These are phyloP conservation scores for Draba incana DNA, from an alignment of 345 rosid genomes.

Conservation along the genomic window DNA sequence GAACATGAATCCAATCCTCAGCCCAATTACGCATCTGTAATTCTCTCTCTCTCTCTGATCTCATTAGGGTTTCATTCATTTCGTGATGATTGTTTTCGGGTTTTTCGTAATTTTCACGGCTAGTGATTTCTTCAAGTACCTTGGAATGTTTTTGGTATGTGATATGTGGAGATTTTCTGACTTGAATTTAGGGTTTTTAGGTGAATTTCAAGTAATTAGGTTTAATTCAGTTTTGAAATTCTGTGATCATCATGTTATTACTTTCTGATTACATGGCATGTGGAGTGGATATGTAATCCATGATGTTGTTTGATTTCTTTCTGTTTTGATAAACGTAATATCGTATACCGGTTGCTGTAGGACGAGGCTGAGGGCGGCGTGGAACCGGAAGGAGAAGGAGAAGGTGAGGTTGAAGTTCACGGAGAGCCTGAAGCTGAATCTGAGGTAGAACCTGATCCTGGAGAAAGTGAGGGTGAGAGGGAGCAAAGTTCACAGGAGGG, in stretches of 20 bases:
- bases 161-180: not conserved
- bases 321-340: not conserved
- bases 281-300: not conserved
- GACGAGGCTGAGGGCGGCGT: slow-evolving; percentile 87
- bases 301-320: slow-evolving; percentile 26
- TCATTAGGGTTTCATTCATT: slow-evolving; percentile 1
- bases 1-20: slow-evolving; percentile 97
- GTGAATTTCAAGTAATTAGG: not conserved
- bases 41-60: not conserved
- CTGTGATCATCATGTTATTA: not conserved
- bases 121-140: not conserved
- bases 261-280: slow-evolving; percentile 12
- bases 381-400: slow-evolving; percentile 70
- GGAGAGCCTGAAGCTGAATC: slow-evolving; percentile 70
- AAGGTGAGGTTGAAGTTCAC: slow-evolving; percentile 50
- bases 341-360: slow-evolving; percentile 36
- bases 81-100: not conserved
- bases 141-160: slow-evolving; percentile 11
- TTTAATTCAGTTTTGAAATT: not conserved
- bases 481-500: slow-evolving; percentile 80
- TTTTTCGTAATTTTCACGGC: not conserved
- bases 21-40: slow-evolving; percentile 79
- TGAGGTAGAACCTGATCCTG: slow-evolving; percentile 79
- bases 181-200: slow-evolving; percentile 21
- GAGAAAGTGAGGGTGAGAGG: slow-evolving; percentile 93